Evolutionary conservation across 495 filamentous ascomycete species (phyloP).

Genomic region (Pyronema omphalodes): DNA sequence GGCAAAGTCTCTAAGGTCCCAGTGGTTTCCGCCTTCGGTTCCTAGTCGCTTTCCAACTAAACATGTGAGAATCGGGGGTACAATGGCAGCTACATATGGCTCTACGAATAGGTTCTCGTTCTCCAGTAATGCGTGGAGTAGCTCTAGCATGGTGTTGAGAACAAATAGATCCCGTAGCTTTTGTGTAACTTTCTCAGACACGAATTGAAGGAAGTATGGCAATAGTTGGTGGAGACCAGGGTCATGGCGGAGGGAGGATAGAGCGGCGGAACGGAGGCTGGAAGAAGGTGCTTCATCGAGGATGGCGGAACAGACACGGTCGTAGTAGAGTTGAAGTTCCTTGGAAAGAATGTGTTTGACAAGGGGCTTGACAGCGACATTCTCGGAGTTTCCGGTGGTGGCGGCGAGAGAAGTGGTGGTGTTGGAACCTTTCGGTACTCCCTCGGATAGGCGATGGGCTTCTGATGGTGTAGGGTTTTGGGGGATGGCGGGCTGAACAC

Average conservation of each 20-base stretch:
- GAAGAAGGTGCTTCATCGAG: constrained; percentile 63
- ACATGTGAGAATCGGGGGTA: constrained; percentile 83
- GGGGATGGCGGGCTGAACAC: constrained; percentile 84
- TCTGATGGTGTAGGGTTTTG: constrained; percentile 84
- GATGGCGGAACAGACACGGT: constrained; percentile 72
- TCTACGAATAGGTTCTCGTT: constrained; percentile 72
- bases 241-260: constrained; percentile 64
- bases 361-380: constrained; percentile 62
- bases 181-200: constrained; percentile 86
- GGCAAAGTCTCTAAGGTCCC: constrained; percentile 64
- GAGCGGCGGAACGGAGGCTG: constrained; percentile 56
- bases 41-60: constrained; percentile 72
- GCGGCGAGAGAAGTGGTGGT: constrained; percentile 67
- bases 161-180: constrained; percentile 69
- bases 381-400: constrained; percentile 41
- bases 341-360: constrained; percentile 93
- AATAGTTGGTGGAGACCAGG: constrained; percentile 86
- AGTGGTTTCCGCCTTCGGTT: constrained; percentile 35
- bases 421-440: constrained; percentile 73
- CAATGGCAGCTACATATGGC: constrained; percentile 71
- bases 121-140: constrained; percentile 61
- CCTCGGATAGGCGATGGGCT: constrained; percentile 50
- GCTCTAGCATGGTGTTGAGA: constrained; percentile 74
- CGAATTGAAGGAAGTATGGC: constrained; percentile 89
- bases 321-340: constrained; percentile 92